These are phyloP conservation scores for Boletus rex-veris DNA, from an alignment of 768 basidiomycete species.

Conservation along the genomic window DNA sequence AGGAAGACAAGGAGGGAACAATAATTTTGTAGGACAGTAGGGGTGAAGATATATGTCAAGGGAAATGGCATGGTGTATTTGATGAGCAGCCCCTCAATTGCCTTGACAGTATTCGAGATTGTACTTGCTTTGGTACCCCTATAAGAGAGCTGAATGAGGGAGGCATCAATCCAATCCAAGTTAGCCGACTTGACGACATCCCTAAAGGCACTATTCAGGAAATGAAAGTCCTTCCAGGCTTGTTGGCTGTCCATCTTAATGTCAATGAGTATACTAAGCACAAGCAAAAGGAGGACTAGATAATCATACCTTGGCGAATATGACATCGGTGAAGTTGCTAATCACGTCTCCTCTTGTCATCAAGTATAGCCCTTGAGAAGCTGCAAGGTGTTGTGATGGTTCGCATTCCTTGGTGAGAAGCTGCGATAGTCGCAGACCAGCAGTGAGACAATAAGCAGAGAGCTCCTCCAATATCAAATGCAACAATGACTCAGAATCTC, in stretches of 20 bases:
- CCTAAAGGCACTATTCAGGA: constrained; percentile 72
- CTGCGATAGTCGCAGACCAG: constrained; percentile 52
- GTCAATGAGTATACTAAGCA: background rate
- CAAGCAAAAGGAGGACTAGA: background rate
- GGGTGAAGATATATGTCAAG: constrained; percentile 71
- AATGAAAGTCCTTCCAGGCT: constrained; percentile 79
- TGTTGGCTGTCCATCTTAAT: constrained; percentile 70
- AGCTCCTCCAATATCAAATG: constrained; percentile 61
- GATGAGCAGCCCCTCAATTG: constrained; percentile 62
- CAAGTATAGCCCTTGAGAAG: constrained; percentile 67
- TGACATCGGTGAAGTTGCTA: constrained; percentile 65
- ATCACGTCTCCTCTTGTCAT: constrained; percentile 79
- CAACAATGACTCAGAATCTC: constrained; percentile 61
- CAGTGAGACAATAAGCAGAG: constrained; percentile 50
- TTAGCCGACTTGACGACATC: constrained; percentile 56
- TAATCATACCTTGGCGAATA: constrained; percentile 64
- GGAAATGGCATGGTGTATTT: constrained; percentile 84
- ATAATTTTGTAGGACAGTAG: constrained; percentile 53
- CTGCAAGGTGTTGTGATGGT: constrained; percentile 55
- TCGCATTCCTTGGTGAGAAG: constrained; percentile 66
- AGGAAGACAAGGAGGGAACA: constrained; percentile 67
- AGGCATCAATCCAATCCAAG: constrained; percentile 57
- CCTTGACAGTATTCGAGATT: constrained; percentile 55
- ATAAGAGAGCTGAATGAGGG: constrained; percentile 71
- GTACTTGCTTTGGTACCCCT: constrained; percentile 45